Base-by-base conservation (phyloP, 2,329 filamentous ascomycete genomes). In the Aspergillus hiratsukae region DNA sequence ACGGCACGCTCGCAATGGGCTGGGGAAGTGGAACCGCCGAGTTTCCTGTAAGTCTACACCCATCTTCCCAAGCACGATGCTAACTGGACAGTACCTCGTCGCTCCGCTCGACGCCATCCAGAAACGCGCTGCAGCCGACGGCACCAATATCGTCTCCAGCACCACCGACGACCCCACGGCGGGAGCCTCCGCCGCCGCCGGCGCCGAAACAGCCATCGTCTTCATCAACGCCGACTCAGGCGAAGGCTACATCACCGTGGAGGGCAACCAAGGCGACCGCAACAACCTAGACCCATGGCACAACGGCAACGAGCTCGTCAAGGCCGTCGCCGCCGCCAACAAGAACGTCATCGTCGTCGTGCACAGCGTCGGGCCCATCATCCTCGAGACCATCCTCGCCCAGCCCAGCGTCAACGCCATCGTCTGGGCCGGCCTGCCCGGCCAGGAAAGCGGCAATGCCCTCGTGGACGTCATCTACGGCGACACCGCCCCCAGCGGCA, bases 1-100 rank as follows among this genome's bases (percentile, higher is more conserved):
- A 82, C 55, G 87, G 85, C 4, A 86, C 85, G 0, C 76, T 90
- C 2, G 87, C 82, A 37, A 88, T 90, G 81, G 83, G 83, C 11
- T 91, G 89, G 89, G 89, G 89, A 1, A 88, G 85, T 3, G 89
- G 89, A 49, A 87, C 85, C 0, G 79, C 86, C 4, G 81, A 89
- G 55, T 91, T 87, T 75, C 86, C 88, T 0, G 64, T 67, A 56
- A 31, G 57, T 55, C 19, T 17, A 17, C 8, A n/a, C 35, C 10
- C 27, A 5, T 6, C 17, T 23, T 1, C 25, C 8, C 3, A 11
- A 14, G 17, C 43, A 25, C 9, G 10, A 29, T 4, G 19, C 25
- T n/a, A 9, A 55, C 28, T 4, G 2, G 27, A 35, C 46, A 72
- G 60, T 77, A 80, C 58, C 72, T 81, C 27, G 63, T 80, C 51